A percentile compares a stretch with the other conserved stretches of the same genome.
Conservation (phyloP, 768 basidiomycete genomes). For the Ephemerocybe angulata region DNA sequence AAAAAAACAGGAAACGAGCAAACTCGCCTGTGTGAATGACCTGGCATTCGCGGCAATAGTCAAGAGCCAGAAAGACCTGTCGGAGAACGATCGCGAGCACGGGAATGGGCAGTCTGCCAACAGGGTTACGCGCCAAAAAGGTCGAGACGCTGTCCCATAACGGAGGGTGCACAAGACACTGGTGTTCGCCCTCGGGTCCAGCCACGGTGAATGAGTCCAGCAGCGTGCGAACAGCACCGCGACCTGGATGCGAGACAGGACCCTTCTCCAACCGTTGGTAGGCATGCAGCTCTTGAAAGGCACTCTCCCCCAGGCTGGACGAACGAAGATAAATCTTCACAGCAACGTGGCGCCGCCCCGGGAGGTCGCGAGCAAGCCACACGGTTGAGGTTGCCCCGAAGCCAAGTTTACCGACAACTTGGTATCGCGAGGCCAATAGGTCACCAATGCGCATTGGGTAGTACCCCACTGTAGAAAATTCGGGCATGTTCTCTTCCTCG, state of each 20-base stretch:
- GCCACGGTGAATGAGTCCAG: background rate
- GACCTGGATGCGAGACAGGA: background rate
- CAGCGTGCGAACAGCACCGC: background rate
- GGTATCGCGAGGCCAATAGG: background rate
- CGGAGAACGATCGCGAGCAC: background rate
- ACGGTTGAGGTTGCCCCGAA: background rate
- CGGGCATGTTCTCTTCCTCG: background rate
- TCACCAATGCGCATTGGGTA: background rate
- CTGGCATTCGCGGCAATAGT: constrained; percentile 13
- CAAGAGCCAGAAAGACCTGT: constrained; percentile 12
- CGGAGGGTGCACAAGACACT: constrained; percentile 1
- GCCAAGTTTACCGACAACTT: background rate
- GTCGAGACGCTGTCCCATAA: constrained; percentile 10
- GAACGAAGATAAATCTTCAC: background rate
- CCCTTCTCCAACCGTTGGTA: background rate
- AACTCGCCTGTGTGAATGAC: constrained; percentile 17
- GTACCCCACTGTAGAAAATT: background rate
- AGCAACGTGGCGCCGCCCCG: background rate
- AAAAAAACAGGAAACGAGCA: background rate
- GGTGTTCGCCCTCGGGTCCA: background rate
- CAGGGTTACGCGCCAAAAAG: background rate
- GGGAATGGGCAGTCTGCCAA: background rate
- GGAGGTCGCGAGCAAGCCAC: background rate
- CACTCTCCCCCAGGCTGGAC: background rate
- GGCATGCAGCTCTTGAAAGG: background rate